These are phyloP conservation scores for Colletotrichum sp. DNA, from an alignment of 2,329 filamentous ascomycete genomes.

Conservation along the genomic window DNA sequence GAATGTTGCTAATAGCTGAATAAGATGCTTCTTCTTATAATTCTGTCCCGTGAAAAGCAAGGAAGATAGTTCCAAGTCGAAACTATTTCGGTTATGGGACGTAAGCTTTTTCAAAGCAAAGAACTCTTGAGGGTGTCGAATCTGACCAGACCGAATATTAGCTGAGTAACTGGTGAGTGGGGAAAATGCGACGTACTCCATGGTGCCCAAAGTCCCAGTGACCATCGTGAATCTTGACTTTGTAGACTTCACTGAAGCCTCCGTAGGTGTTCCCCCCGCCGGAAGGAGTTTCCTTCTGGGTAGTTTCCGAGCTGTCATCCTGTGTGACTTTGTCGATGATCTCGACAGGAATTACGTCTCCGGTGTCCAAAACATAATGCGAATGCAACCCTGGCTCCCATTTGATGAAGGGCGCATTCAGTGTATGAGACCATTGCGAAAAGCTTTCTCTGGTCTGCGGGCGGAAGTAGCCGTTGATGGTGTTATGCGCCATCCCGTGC, in stretches of 20 bases:
- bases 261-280: neutral
- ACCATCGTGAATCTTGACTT: neutral
- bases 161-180: neutral
- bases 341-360: conserved; percentile 6
- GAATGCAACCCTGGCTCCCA: neutral
- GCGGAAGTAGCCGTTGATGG: neutral
- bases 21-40: neutral
- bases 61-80: neutral
- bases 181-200: neutral
- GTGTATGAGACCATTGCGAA: neutral
- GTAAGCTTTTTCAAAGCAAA: conserved; percentile 15
- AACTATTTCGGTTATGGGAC: neutral
- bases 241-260: conserved; percentile 3
- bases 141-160: neutral
- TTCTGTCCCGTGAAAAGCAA: neutral
- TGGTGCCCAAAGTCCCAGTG: conserved; percentile 9
- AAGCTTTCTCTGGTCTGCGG: neutral
- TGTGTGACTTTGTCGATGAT: neutral
- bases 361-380: neutral
- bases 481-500: neutral
- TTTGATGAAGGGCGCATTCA: neutral
- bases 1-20: conserved; percentile 1
- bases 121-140: neutral
- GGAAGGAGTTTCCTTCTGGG: neutral
- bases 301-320: neutral